Evolutionary conservation across 331 rosid genomes (phyloP).

Genomic region (Acacia pycnantha): DNA sequence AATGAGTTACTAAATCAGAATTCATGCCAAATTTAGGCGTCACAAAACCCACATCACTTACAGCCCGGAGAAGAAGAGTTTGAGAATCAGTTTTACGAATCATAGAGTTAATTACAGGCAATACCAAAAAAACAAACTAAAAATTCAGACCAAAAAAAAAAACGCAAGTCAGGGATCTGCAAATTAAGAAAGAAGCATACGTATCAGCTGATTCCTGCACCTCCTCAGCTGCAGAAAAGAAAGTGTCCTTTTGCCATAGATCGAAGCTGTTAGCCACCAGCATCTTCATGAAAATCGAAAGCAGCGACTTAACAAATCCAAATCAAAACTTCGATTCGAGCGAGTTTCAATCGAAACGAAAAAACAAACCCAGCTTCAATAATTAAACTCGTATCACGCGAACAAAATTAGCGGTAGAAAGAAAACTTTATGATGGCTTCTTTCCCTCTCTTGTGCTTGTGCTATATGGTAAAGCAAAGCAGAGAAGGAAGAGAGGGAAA

Average conservation of each 20-base stretch:
- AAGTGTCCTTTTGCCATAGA: conserved; percentile 89
- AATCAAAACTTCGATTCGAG: neutral
- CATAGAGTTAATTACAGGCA: conserved; percentile 1
- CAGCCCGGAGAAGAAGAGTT: conserved; percentile 3
- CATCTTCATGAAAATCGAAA: conserved; percentile 45
- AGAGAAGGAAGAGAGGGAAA: conserved; percentile 47
- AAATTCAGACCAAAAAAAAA: conserved; percentile 10
- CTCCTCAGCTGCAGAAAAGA: conserved; percentile 97
- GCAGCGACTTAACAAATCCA: neutral
- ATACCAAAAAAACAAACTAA: neutral
- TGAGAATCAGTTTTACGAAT: conserved; percentile 23
- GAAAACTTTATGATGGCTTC: conserved; percentile 23
- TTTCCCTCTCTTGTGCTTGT: conserved; percentile 53
- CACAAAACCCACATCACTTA: conserved; percentile 6
- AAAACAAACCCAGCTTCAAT: neutral
- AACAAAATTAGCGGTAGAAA: conserved; percentile 20
- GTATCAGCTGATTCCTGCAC: conserved; percentile 97
- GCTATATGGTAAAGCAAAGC: conserved; percentile 37
- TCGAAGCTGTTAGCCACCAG: conserved; percentile 86
- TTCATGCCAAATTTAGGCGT: conserved; percentile 4
- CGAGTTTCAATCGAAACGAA: neutral
- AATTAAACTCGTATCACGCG: neutral
- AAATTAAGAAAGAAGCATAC: conserved; percentile 44
- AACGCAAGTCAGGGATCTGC: neutral
- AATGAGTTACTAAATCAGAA: neutral